phyloP scores from a whole-genome alignment of 73 alveolate genomes.

The Paramecium bursaria region DNA sequence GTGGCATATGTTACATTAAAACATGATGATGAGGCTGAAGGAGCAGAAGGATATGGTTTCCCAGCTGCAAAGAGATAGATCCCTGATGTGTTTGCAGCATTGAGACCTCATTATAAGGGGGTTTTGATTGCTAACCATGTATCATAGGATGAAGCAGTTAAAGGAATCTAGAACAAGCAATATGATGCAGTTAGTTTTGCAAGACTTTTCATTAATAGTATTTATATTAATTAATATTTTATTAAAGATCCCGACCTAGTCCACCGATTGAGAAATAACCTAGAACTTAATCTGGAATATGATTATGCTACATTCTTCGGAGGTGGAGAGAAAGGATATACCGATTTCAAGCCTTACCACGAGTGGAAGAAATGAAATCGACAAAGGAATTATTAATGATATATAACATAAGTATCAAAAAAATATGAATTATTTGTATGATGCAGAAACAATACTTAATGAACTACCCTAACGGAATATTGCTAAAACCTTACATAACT shows the following conservation, averaged over 20 bases:
- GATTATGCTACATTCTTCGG: slow-evolving; percentile 62
- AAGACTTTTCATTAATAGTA: slow-evolving; percentile 16
- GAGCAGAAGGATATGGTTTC: slow-evolving; percentile 33
- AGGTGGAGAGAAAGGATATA: slow-evolving; percentile 70
- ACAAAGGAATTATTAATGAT: too few relatives aligned
- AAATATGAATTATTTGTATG: slow-evolving; percentile 41
- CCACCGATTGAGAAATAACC: slow-evolving; percentile 39
- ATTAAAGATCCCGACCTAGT: slow-evolving; percentile 61
- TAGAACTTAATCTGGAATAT: slow-evolving; percentile 19
- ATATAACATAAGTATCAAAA: slow-evolving; percentile 10
- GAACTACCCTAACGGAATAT: slow-evolving; percentile 54
- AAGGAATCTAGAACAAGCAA: not conserved
- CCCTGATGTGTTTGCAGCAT: slow-evolving; percentile 31
- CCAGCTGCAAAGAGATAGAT: slow-evolving; percentile 36
- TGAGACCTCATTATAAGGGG: slow-evolving; percentile 64
- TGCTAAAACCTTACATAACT: not conserved
- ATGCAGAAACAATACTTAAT: slow-evolving; percentile 45
- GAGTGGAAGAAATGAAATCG: slow-evolving; percentile 1
- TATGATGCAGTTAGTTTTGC: slow-evolving; percentile 55
- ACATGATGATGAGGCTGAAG: slow-evolving; percentile 29
- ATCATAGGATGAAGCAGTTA: slow-evolving; percentile 31
- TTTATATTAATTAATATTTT: too few relatives aligned
- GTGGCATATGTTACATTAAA: slow-evolving; percentile 55
- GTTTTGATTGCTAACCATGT: slow-evolving; percentile 53
- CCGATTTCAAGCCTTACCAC: slow-evolving; percentile 56